Conservation (phyloP, 73 alveolate genomes). For the Paramecium sexaurelia region DNA sequence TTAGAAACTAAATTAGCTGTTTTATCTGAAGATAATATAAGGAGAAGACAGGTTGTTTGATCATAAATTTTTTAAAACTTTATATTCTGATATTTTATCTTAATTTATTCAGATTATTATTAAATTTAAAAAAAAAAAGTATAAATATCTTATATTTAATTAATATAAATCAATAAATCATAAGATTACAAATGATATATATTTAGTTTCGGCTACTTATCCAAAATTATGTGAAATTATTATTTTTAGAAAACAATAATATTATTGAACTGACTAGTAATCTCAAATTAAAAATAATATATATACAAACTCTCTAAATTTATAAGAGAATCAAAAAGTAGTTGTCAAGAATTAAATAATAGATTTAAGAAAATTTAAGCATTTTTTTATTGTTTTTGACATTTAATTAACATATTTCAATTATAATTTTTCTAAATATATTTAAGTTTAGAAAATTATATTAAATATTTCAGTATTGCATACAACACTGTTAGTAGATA, state of each 20-base stretch:
- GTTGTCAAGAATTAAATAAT: background rate
- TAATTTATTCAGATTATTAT: background rate
- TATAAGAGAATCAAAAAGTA: background rate
- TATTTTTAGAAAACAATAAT: no score
- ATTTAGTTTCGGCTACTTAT: background rate
- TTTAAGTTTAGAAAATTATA: no score
- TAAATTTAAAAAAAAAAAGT: background rate
- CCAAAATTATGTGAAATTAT: background rate
- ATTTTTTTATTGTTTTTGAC: background rate
- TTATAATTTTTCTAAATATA: no score
- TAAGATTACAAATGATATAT: no score
- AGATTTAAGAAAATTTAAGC: background rate
- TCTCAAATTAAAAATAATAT: no score
- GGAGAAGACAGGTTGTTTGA: background rate
- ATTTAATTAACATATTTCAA: background rate
- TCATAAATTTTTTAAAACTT: background rate
- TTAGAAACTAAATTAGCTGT: constrained; percentile 16
- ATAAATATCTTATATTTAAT: no score
- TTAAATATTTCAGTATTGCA: no score
- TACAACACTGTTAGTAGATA: background rate
- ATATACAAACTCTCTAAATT: no score
- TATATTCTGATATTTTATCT: background rate
- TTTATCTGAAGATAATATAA: background rate
- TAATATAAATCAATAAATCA: background rate
- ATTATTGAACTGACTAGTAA: no score